Evolutionary conservation across 202 grass and related monocot genomes (phyloP), one percentile per base, ranked within the genome.

Genomic region (Setaria viridis): DNA sequence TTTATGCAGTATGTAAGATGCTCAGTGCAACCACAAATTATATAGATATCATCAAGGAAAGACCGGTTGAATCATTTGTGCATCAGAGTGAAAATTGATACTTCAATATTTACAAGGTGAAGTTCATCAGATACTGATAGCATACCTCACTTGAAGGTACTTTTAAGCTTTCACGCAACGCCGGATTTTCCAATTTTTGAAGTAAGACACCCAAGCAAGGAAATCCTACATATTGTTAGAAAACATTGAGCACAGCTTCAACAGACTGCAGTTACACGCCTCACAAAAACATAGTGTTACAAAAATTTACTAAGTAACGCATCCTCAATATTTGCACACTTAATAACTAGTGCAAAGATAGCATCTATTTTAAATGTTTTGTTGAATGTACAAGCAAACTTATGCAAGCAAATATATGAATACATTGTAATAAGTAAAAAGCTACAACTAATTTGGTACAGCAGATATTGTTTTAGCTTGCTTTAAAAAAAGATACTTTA

Each of bases 131-230:
- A 75, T 78, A 81, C 56, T 37, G 35, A 76, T 71, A 76, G 5
- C 39, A 75, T 88, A 99, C 91, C 96, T 99, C 96, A 74, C 92
- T 90, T 21, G 88, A 95, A 87, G 93, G 72, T 82, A 95, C 91
- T 94, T 89, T 94, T 87, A 95, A 90, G 88, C 88, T 92, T 88
- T 93, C 91, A 79, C 96, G 85, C 62, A 99, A 85, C 76, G 93
- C 88, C 43, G 89, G 91, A 80, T 99, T 99, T 91, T 95, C 96
- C 86, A 99, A 79, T 87, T 99, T 99, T 70, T 99, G 96, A 80
- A 99, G 90, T 88, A 95, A 84, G 68, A 99, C 96, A 47, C 96
- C 96, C 85, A 99, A 76, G 54, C 81, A 99, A 92, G 96, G 93
- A 95, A 99, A 99, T 88, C 96, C 96, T 99, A 78, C 66, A 91